These are phyloP conservation scores for Vararia minispora DNA, from an alignment of 768 basidiomycete genomes.

Conservation along the genomic window DNA sequence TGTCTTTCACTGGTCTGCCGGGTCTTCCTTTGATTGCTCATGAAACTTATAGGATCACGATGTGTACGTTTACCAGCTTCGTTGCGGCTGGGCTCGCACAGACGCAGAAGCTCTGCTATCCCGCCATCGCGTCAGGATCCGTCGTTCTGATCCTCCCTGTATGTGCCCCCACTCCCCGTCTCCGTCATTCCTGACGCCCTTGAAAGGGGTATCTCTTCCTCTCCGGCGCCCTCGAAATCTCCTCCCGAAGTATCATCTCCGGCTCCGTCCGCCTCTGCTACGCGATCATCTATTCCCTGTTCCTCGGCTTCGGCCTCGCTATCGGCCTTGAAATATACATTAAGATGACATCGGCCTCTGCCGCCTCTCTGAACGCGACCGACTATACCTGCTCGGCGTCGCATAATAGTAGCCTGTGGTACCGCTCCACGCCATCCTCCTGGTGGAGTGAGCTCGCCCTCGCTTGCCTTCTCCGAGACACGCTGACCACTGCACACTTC, in stretches of 20 bases:
- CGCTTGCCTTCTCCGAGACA: not conserved
- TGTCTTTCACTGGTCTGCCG: not conserved
- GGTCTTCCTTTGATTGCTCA: conserved; percentile 3
- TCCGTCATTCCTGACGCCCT: not conserved
- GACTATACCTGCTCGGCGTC: conserved; percentile 49
- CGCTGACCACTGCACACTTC: no score
- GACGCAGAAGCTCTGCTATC: conserved; percentile 59
- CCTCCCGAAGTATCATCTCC: conserved; percentile 67
- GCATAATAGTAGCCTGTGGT: conserved; percentile 57
- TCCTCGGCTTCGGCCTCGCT: conserved; percentile 67
- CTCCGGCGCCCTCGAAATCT: conserved; percentile 61
- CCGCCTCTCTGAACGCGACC: conserved; percentile 33
- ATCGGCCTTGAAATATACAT: conserved; percentile 63
- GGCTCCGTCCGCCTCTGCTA: conserved; percentile 75
- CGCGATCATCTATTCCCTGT: conserved; percentile 62
- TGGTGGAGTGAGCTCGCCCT: conserved; percentile 54
- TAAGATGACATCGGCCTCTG: conserved; percentile 36
- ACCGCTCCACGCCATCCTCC: conserved; percentile 48
- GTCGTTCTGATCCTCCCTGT: conserved; percentile 73
- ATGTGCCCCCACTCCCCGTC: conserved; percentile 13
- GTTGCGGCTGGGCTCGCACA: conserved; percentile 60
- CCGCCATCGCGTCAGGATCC: conserved; percentile 62
- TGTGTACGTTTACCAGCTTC: conserved; percentile 70
- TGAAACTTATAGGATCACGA: conserved; percentile 42
- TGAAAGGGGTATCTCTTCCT: conserved; percentile 57